A percentile compares a stretch with the other conserved stretches of the same genome.
These are phyloP conservation scores for Mucor piriformis DNA, from an alignment of 371 early-diverging fungal genomes.

Conservation along the genomic window DNA sequence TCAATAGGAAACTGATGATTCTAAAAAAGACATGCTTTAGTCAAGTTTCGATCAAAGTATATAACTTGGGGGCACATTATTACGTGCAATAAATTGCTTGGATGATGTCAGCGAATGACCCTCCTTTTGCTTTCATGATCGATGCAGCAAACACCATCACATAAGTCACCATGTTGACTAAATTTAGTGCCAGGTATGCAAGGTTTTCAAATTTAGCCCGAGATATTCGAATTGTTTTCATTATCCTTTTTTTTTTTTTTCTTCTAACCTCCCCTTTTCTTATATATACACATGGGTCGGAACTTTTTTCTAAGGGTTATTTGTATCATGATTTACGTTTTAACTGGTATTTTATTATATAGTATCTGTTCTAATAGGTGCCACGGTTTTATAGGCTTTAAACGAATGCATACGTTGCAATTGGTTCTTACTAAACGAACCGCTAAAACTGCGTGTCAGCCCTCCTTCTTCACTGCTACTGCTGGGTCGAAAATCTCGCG, in stretches of 20 bases:
- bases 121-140: constrained; percentile 37
- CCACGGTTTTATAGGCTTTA: background rate
- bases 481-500: constrained; percentile 10
- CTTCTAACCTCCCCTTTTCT: background rate
- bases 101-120: constrained; percentile 39
- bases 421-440: background rate
- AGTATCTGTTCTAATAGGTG: background rate
- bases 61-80: too few species aligned
- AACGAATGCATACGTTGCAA: constrained; percentile 7
- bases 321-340: background rate
- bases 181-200: constrained; percentile 31
- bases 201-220: constrained; percentile 42
- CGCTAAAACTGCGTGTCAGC: background rate
- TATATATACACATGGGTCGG: background rate
- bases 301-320: background rate
- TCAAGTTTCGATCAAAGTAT: too few species aligned
- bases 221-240: constrained; percentile 26
- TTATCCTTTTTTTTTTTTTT: constrained; percentile 1
- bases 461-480: too few species aligned
- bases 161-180: constrained; percentile 31
- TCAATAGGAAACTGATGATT: constrained; percentile 27
- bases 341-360: background rate
- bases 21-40: constrained; percentile 11
- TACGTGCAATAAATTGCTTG: constrained; percentile 46
- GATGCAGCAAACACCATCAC: constrained; percentile 37